These are phyloP conservation scores for Pyrus pyrifolia DNA, from an alignment of 306 rosid genomes.

Conservation along the genomic window DNA sequence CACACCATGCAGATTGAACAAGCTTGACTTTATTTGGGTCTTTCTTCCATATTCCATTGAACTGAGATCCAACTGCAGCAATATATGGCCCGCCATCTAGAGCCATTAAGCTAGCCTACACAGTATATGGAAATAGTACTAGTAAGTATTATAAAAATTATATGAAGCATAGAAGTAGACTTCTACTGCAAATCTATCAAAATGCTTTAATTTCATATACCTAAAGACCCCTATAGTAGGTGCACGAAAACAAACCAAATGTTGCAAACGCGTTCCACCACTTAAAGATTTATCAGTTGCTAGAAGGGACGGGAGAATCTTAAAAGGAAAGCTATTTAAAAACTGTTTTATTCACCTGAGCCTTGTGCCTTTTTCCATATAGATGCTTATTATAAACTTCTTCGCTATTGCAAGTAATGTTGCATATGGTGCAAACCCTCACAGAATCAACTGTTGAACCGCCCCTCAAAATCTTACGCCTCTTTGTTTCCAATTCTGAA, in stretches of 20 bases:
- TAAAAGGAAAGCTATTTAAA: slow-evolving; percentile 9
- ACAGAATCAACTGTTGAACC: slow-evolving; percentile 32
- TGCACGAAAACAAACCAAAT: background rate
- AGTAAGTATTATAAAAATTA: background rate
- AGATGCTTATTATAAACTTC: slow-evolving; percentile 47
- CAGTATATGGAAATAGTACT: background rate
- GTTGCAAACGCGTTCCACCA: background rate
- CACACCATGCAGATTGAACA: slow-evolving; percentile 54
- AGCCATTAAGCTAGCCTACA: slow-evolving; percentile 43
- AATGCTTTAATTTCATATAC: too few species aligned
- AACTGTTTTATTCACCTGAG: slow-evolving; percentile 41
- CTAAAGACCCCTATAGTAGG: background rate
- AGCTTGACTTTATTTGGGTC: slow-evolving; percentile 34
- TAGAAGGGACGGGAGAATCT: background rate
- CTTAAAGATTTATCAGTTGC: background rate
- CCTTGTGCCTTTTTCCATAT: slow-evolving; percentile 51
- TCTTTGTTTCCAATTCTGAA: slow-evolving; percentile 34
- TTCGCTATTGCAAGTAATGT: slow-evolving; percentile 49
- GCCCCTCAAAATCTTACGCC: slow-evolving; percentile 27
- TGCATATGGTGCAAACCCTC: slow-evolving; percentile 46
- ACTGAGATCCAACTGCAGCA: slow-evolving; percentile 36
- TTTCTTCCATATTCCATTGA: slow-evolving; percentile 28
- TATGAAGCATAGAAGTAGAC: background rate
- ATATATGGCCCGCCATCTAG: slow-evolving; percentile 28
- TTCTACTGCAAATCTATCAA: too few species aligned